Evolutionary conservation across 2,329 filamentous ascomycete species (phyloP).

Genomic region (Blastomyces parvus): DNA sequence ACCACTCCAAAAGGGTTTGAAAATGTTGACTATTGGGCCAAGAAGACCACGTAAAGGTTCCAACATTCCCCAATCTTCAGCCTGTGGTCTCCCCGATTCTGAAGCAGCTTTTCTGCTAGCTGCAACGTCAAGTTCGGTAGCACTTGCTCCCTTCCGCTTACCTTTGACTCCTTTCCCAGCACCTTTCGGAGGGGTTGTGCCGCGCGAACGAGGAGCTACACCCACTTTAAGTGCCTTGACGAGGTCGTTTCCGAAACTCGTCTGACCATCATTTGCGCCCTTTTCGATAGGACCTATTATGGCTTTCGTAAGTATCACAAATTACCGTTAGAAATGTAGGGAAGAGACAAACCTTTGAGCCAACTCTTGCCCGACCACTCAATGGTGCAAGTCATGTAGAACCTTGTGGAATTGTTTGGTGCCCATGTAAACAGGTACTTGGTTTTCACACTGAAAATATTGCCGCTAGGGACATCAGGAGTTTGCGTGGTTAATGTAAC

Average conservation of each 20-base stretch:
- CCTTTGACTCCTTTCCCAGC: constrained; percentile 48
- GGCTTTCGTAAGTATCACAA: constrained; percentile 23
- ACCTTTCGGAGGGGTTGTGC: constrained; percentile 39
- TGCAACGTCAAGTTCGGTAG: constrained; percentile 29
- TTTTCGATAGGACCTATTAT: constrained; percentile 81
- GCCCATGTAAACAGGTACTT: constrained; percentile 93
- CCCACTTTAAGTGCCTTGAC: constrained; percentile 63
- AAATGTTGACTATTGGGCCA: constrained; percentile 58
- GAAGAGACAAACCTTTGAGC: constrained; percentile 64
- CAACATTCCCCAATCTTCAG: constrained; percentile 64
- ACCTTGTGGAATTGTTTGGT: constrained; percentile 70
- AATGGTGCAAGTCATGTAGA: constrained; percentile 80
- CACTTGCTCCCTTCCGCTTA: constrained; percentile 50
- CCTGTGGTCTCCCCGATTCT: constrained; percentile 30
- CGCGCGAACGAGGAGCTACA: constrained; percentile 55
- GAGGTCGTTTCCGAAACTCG: constrained; percentile 70
- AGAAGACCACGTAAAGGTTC: constrained; percentile 65
- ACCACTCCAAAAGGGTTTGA: constrained; percentile 62
- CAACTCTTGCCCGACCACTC: constrained; percentile 98
- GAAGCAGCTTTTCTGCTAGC: constrained; percentile 38
- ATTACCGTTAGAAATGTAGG: background rate
- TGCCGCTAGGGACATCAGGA: constrained; percentile 89
- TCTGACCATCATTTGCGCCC: constrained; percentile 83
- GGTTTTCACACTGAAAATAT: constrained; percentile 84
- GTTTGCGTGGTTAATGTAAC: constrained; percentile 78